A percentile compares a stretch with the other conserved stretches of the same genome.
Conservation (phyloP, 192 early-diverging fungal species). For the Phlyctochytrium arcticum region DNA sequence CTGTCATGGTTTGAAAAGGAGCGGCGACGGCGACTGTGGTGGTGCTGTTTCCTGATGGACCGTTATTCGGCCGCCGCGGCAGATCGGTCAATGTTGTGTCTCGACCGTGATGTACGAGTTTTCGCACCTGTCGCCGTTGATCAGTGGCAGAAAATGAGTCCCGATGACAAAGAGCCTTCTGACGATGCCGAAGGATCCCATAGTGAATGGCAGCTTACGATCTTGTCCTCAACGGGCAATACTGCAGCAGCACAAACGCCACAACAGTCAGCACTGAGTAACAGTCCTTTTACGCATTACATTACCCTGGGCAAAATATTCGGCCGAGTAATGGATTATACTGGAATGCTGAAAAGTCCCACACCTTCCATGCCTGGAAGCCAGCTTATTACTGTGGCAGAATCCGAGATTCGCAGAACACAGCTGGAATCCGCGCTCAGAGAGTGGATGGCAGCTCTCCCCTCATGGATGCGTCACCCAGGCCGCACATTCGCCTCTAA, state of each 20-base stretch:
- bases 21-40: conserved; percentile 26
- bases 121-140: conserved; percentile 13
- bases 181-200: conserved; percentile 1
- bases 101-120: conserved; percentile 21
- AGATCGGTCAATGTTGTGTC: conserved; percentile 12
- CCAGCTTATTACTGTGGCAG: conserved; percentile 5
- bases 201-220: conserved; percentile 17
- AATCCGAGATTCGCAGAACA: neutral
- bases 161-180: neutral
- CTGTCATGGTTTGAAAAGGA: conserved; percentile 27
- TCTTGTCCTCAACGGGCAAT: conserved; percentile 7
- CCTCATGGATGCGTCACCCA: conserved; percentile 19
- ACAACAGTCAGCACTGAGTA: neutral
- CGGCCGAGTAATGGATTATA: conserved; percentile 22
- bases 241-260: conserved; percentile 5
- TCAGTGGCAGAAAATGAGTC: conserved; percentile 10
- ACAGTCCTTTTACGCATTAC: conserved; percentile 15
- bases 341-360: conserved; percentile 15
- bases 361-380: conserved; percentile 3
- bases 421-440: conserved; percentile 14
- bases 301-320: conserved; percentile 17
- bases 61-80: conserved; percentile 14
- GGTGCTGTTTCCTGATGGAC: conserved; percentile 28
- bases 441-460: conserved; percentile 17
- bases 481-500: conserved; percentile 22